Conservation (phyloP, 495 filamentous ascomycete genomes). For the Diplogelasinospora grovesii region DNA sequence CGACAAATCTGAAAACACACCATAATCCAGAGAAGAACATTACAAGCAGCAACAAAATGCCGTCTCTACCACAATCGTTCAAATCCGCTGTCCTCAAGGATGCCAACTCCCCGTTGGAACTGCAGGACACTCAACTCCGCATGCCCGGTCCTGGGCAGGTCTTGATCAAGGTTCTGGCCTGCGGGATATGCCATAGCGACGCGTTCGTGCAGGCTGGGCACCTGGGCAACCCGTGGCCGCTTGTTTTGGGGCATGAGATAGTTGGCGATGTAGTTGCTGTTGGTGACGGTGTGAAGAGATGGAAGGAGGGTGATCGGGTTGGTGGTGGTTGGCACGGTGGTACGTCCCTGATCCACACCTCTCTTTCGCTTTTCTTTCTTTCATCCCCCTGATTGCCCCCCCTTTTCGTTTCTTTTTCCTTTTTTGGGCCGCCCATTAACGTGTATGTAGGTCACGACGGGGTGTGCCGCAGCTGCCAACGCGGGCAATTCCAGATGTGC, state of each 20-base stretch:
- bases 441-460: constrained; percentile 38
- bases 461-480: constrained; percentile 40
- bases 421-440: too few relatives aligned
- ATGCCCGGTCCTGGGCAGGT: constrained; percentile 37
- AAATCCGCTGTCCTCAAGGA: constrained; percentile 41
- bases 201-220: constrained; percentile 27
- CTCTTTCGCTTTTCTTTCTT: too few relatives aligned
- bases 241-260: constrained; percentile 50
- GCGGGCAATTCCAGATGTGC: constrained; percentile 46
- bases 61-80: constrained; percentile 43
- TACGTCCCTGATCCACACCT: constrained; percentile 13
- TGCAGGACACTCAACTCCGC: constrained; percentile 40
- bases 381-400: too few relatives aligned
- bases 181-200: constrained; percentile 49
- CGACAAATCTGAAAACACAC: too few relatives aligned
- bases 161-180: constrained; percentile 48
- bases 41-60: constrained; percentile 1
- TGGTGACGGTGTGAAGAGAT: constrained; percentile 35
- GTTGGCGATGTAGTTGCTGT: constrained; percentile 47
- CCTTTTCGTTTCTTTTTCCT: too few relatives aligned
- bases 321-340: constrained; percentile 55
- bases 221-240: constrained; percentile 40
- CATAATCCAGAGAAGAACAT: background rate
- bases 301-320: constrained; percentile 43
- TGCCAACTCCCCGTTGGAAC: constrained; percentile 26